Evolutionary conservation across 352 stramenopile genomes (phyloP).

Genomic region (Phytophthora tentaculata): DNA sequence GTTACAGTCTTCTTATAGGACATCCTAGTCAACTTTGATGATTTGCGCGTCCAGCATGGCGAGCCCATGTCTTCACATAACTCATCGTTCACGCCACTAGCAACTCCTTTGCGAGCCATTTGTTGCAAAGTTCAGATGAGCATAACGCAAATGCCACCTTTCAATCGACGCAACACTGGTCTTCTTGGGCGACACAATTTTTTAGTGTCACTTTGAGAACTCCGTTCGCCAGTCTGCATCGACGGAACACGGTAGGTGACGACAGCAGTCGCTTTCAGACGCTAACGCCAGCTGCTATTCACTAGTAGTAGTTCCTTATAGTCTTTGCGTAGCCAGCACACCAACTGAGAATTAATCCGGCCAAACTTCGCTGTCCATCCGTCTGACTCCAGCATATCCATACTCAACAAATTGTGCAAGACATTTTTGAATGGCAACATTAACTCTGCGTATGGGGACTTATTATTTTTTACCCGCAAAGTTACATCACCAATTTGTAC

Average conservation of each 20-base stretch:
- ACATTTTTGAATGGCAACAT: slow-evolving; percentile 12
- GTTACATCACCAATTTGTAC: slow-evolving; percentile 6
- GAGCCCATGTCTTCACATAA: neutral
- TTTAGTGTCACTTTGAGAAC: neutral
- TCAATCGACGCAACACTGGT: neutral
- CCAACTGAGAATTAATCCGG: neutral
- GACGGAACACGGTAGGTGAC: neutral
- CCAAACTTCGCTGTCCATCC: slow-evolving; percentile 16
- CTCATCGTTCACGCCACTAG: neutral
- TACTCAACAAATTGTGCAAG: slow-evolving; percentile 19
- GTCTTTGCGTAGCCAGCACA: slow-evolving; percentile 12
- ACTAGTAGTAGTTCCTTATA: neutral
- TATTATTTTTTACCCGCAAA: slow-evolving; percentile 12
- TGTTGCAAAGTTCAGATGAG: slow-evolving; percentile 20
- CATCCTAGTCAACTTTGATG: neutral
- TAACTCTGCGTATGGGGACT: slow-evolving; percentile 13
- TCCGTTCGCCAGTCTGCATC: neutral
- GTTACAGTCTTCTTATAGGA: neutral
- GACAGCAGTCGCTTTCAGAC: neutral
- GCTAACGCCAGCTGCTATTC: slow-evolving; percentile 13
- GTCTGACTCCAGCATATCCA: slow-evolving; percentile 6
- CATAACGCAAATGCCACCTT: slow-evolving; percentile 19
- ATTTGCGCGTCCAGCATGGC: neutral
- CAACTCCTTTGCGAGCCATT: slow-evolving; percentile 1
- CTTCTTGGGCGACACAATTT: neutral